These are phyloP conservation scores for Platanthera guangdongensis DNA, from an alignment of 106 monocot genomes.

Conservation along the genomic window DNA sequence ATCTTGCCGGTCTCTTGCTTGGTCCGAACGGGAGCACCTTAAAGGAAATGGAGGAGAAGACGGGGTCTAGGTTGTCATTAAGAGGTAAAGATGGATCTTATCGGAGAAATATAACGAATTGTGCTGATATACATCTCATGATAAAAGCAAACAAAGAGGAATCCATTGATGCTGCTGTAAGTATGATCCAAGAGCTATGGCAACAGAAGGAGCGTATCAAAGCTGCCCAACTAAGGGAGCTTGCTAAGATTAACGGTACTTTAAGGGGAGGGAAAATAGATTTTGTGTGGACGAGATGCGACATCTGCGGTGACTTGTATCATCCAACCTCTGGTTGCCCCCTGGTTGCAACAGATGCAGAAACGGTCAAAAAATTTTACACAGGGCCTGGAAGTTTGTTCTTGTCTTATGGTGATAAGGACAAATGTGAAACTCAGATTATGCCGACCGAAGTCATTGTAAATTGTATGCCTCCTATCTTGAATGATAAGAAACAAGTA, in stretches of 20 bases:
- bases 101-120: slow-evolving; percentile 50
- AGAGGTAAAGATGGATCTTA: slow-evolving; percentile 75
- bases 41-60: slow-evolving; percentile 96
- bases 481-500: slow-evolving; percentile 1
- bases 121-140: slow-evolving; percentile 85
- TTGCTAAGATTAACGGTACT: slow-evolving; percentile 82
- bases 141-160: slow-evolving; percentile 83
- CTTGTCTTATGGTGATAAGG: not conserved
- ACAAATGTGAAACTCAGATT: not conserved
- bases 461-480: not conserved
- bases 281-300: not conserved
- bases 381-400: not conserved
- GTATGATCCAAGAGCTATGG: slow-evolving; percentile 86
- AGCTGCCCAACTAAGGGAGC: slow-evolving; percentile 85
- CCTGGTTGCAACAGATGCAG: not conserved
- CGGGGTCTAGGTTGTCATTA: slow-evolving; percentile 78
- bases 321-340: slow-evolving; percentile 3
- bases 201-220: slow-evolving; percentile 81
- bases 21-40: slow-evolving; percentile 83
- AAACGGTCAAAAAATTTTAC: not conserved
- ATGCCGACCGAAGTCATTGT: not conserved
- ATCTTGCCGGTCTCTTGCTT: slow-evolving; percentile 87
- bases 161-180: slow-evolving; percentile 72
- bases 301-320: not conserved
- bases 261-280: slow-evolving; percentile 65